These are phyloP conservation scores for Fusarium subglutinans DNA, from an alignment of 2,329 filamentous ascomycete genomes.

Conservation along the genomic window DNA sequence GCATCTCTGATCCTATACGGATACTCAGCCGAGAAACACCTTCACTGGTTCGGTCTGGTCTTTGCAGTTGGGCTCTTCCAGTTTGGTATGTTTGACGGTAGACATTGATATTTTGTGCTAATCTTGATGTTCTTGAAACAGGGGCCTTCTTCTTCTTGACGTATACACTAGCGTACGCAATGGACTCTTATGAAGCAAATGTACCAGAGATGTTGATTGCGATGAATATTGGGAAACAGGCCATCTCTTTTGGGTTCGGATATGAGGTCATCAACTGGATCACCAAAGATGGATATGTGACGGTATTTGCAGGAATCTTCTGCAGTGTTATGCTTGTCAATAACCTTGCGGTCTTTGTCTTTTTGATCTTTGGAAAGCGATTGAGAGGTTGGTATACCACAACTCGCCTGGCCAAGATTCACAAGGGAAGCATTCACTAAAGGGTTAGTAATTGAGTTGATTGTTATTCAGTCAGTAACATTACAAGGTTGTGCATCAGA, in stretches of 20 bases:
- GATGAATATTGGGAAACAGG: background rate
- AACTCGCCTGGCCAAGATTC: background rate
- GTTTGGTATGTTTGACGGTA: background rate
- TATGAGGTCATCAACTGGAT: background rate
- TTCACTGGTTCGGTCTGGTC: background rate
- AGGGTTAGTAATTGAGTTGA: background rate
- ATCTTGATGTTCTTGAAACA: background rate
- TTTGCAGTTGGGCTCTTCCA: background rate
- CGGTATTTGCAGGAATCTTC: background rate
- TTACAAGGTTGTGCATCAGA: background rate
- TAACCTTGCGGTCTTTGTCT: background rate
- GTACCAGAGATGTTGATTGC: background rate
- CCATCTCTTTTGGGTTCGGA: background rate
- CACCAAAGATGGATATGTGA: background rate
- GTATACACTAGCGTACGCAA: background rate
- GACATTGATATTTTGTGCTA: fast-evolving
- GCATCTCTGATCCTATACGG: background rate
- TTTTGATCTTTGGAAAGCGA: background rate
- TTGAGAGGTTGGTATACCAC: background rate
- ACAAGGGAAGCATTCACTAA: background rate
- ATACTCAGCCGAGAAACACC: background rate
- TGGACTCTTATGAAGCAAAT: background rate
- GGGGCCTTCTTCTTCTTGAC: background rate
- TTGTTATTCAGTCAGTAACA: too few relatives aligned
- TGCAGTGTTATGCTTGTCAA: background rate